Evolutionary conservation across 2,329 filamentous ascomycete species (phyloP).

Genomic region (Hortaea sp.): DNA sequence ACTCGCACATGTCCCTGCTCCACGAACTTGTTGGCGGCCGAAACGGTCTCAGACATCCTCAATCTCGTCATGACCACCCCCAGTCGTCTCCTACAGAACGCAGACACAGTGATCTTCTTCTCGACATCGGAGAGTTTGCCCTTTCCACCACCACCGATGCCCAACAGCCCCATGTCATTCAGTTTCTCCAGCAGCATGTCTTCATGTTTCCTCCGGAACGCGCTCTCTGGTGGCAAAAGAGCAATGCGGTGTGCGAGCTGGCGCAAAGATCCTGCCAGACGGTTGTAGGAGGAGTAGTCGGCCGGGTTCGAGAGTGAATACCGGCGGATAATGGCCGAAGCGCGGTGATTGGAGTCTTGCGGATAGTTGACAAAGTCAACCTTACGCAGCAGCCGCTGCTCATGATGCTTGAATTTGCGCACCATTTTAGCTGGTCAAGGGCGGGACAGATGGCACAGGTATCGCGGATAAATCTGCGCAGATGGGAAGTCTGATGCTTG

Average conservation of each 20-base stretch:
- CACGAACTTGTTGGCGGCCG: conserved; percentile 69
- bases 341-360: conserved; percentile 76
- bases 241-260: conserved; percentile 84
- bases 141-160: conserved; percentile 51
- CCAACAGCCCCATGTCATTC: conserved; percentile 80
- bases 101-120: conserved; percentile 76
- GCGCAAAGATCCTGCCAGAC: conserved; percentile 54
- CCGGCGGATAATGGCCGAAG: conserved; percentile 65
- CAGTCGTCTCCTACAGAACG: conserved; percentile 73
- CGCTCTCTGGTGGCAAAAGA: conserved; percentile 67
- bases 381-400: conserved; percentile 84
- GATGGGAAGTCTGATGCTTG: no score
- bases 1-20: conserved; percentile 81
- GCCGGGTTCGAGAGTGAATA: conserved; percentile 87
- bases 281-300: conserved; percentile 57
- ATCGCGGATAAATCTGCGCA: no score
- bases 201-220: conserved; percentile 74
- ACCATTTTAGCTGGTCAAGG: conserved; percentile 53
- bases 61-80: conserved; percentile 85
- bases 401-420: conserved; percentile 91
- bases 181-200: conserved; percentile 82
- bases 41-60: conserved; percentile 84
- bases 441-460: no score
- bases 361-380: conserved; percentile 85
- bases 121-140: conserved; percentile 64